Evolutionary conservation across 2,329 filamentous ascomycete genomes (phyloP).

Genomic region (Aspergillus pseudonomiae): DNA sequence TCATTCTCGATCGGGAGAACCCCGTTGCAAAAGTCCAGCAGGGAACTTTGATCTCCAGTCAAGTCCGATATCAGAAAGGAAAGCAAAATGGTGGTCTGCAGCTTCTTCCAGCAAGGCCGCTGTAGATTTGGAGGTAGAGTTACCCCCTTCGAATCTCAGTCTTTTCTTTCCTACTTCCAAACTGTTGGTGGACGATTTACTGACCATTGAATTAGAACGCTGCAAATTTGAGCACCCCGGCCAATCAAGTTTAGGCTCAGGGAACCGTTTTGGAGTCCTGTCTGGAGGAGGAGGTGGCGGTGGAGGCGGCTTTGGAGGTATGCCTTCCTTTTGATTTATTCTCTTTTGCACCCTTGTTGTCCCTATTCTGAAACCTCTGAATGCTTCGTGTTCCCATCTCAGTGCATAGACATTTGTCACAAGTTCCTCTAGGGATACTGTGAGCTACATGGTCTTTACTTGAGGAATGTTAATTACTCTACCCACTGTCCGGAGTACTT

Average conservation of each 20-base stretch:
- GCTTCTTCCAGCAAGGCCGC: constrained; percentile 65
- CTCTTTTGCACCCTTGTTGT: neutral
- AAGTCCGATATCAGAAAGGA: constrained; percentile 7
- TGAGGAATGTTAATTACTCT: neutral
- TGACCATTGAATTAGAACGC: constrained; percentile 48
- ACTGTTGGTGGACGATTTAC: constrained; percentile 6
- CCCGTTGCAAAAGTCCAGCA: neutral
- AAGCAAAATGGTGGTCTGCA: constrained; percentile 56
- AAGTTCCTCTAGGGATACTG: neutral
- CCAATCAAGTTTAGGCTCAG: constrained; percentile 38
- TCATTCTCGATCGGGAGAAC: neutral
- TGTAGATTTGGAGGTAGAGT: constrained; percentile 66
- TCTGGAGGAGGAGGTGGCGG: constrained; percentile 28
- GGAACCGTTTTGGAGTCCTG: constrained; percentile 64
- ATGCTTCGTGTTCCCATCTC: neutral
- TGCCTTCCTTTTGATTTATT: constrained; percentile 17
- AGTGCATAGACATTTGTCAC: neutral
- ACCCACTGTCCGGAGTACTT: neutral
- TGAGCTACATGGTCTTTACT: neutral
- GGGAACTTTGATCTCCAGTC: neutral
- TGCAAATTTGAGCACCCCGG: constrained; percentile 64
- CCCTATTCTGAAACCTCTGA: neutral
- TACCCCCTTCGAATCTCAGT: neutral
- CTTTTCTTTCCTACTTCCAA: neutral
- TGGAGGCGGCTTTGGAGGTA: constrained; percentile 42